Conservation (phyloP, 208 protist species). For the Wallacemonas sp. region DNA sequence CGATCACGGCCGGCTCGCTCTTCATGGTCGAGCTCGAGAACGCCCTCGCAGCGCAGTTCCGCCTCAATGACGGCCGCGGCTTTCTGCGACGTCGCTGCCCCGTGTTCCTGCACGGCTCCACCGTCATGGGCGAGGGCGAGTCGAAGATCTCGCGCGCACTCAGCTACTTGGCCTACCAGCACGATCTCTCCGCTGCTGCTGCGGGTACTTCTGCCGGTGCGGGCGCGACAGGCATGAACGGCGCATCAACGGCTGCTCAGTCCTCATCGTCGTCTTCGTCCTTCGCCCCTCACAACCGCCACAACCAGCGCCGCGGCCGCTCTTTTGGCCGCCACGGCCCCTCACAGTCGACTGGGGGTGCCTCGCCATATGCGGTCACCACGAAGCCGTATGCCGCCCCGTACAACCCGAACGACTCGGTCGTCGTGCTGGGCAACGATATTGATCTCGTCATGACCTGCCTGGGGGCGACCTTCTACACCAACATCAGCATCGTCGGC, state of each 20-base stretch:
- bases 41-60: constrained; percentile 74
- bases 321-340: not conserved
- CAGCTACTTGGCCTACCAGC: constrained; percentile 53
- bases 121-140: constrained; percentile 81
- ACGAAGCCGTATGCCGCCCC: constrained; percentile 8
- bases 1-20: constrained; percentile 79
- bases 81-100: constrained; percentile 59
- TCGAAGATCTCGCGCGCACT: constrained; percentile 82
- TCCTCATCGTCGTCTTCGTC: no score
- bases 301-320: not conserved
- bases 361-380: not conserved
- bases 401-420: constrained; percentile 70
- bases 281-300: not conserved
- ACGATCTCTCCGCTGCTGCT: not conserved
- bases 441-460: constrained; percentile 87
- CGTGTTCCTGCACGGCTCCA: constrained; percentile 79
- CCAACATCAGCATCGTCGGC: constrained; percentile 79
- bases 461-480: constrained; percentile 76
- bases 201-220: no score
- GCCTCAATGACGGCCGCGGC: constrained; percentile 52
- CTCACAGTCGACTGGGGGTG: no score
- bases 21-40: constrained; percentile 90
- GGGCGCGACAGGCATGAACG: no score
- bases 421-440: constrained; percentile 82
- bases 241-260: no score